A percentile compares a stretch with the other conserved stretches of the same genome.
phyloP scores from a whole-genome alignment of 257 asterid species.

The Solanum bukasovii region DNA sequence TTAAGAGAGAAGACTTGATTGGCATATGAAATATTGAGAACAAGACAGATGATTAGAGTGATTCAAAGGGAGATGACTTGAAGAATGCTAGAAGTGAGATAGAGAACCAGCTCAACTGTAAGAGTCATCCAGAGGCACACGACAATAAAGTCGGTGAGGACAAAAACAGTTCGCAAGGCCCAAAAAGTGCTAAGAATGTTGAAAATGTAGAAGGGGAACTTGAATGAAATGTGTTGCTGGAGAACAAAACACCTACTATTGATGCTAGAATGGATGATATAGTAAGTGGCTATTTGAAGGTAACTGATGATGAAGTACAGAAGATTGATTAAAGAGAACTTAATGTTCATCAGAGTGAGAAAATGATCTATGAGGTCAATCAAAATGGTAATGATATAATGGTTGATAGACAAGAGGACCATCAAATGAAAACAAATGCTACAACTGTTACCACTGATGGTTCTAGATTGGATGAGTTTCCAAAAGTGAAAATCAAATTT shows the following conservation, averaged over 20 bases:
- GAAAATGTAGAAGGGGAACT: neutral
- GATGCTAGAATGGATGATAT: slow-evolving; percentile 12
- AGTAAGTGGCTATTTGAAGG: slow-evolving; percentile 11
- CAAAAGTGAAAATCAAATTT: slow-evolving; percentile 8
- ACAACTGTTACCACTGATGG: neutral
- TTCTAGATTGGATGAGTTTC: slow-evolving; percentile 5
- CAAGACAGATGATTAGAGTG: slow-evolving; percentile 13
- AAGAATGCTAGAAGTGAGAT: slow-evolving; percentile 5
- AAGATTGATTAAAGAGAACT: slow-evolving; percentile 11
- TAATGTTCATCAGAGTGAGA: neutral
- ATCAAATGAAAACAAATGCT: neutral
- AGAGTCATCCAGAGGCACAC: neutral
- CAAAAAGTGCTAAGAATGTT: neutral
- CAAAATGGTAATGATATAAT: too few relatives aligned
- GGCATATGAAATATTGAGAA: neutral
- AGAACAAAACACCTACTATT: slow-evolving; percentile 15
- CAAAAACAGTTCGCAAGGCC: neutral
- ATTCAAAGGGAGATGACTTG: neutral
- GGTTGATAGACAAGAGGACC: slow-evolving; percentile 2
- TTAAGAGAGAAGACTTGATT: too few relatives aligned
- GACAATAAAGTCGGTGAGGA: neutral
- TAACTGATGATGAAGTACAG: slow-evolving; percentile 10
- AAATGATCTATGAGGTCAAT: too few relatives aligned
- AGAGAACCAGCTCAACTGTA: slow-evolving; percentile 2
- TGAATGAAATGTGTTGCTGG: neutral